Conservation (phyloP, 148 eudicot species). For the Gaultheria prostrata region DNA sequence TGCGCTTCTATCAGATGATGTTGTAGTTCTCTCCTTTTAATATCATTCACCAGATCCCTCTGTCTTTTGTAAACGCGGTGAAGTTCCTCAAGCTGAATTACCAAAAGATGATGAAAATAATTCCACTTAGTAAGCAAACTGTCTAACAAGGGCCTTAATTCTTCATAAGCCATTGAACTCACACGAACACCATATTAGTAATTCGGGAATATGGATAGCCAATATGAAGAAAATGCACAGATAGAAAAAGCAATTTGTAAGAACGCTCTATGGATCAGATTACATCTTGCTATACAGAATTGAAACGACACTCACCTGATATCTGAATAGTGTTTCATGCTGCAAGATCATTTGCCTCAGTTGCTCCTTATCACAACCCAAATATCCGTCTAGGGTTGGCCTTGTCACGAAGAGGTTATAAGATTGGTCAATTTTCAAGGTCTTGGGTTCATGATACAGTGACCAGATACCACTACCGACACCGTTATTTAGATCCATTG, state of each 20-base stretch:
- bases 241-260: not conserved
- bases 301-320: slow-evolving; percentile 32
- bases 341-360: slow-evolving; percentile 39
- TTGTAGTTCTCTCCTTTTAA: slow-evolving; percentile 19
- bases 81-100: slow-evolving; percentile 46
- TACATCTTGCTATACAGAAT: not conserved
- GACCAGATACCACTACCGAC: slow-evolving; percentile 21
- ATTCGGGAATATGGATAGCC: not conserved
- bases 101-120: not conserved
- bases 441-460: slow-evolving; percentile 22
- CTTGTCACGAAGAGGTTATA: slow-evolving; percentile 15
- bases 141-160: not conserved
- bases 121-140: not conserved
- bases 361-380: slow-evolving; percentile 23
- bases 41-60: slow-evolving; percentile 37
- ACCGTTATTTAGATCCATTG: slow-evolving; percentile 26
- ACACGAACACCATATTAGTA: not conserved
- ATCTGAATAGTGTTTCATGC: slow-evolving; percentile 43
- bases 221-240: not conserved
- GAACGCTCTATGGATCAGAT: not conserved
- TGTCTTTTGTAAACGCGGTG: slow-evolving; percentile 50
- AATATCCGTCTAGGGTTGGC: slow-evolving; percentile 17
- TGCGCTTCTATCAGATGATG: slow-evolving; percentile 18
- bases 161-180: not conserved
- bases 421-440: slow-evolving; percentile 16